Evolutionary conservation across 257 asterid species (phyloP).

Genomic region (Scutellaria galericulata): DNA sequence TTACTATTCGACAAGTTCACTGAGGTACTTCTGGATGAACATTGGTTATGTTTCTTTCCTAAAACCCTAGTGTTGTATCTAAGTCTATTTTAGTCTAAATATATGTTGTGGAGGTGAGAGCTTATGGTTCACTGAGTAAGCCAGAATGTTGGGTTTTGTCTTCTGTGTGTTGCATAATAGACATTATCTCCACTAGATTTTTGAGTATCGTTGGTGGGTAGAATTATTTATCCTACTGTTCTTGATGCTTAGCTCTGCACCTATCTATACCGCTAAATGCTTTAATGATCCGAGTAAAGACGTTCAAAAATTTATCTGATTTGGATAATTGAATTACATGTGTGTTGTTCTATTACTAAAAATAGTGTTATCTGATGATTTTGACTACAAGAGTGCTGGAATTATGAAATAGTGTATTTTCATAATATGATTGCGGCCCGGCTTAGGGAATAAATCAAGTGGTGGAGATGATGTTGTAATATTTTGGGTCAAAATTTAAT

Average conservation of each 20-base stretch:
- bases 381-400: conserved; percentile 16
- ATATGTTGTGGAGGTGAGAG: conserved; percentile 9
- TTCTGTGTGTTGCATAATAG: conserved; percentile 6
- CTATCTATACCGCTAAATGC: neutral
- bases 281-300: conserved; percentile 13
- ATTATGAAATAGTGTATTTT: neutral
- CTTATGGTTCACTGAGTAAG: conserved; percentile 15
- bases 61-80: neutral
- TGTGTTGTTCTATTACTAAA: neutral
- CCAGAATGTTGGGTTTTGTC: conserved; percentile 1
- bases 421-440: conserved; percentile 5
- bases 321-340: conserved; percentile 6
- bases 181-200: conserved; percentile 17
- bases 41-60: neutral
- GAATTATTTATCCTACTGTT: conserved; percentile 7
- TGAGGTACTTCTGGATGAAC: conserved; percentile 59
- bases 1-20: conserved; percentile 63
- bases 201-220: conserved; percentile 14
- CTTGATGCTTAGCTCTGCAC: neutral
- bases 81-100: neutral
- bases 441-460: conserved; percentile 20
- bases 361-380: neutral
- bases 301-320: neutral
- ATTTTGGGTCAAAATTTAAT: neutral
- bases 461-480: neutral